Evolutionary conservation across 1,284 basidiomycete genomes (phyloP), one percentile per base, ranked within the genome.

Genomic region (Crepidotus sp.): DNA sequence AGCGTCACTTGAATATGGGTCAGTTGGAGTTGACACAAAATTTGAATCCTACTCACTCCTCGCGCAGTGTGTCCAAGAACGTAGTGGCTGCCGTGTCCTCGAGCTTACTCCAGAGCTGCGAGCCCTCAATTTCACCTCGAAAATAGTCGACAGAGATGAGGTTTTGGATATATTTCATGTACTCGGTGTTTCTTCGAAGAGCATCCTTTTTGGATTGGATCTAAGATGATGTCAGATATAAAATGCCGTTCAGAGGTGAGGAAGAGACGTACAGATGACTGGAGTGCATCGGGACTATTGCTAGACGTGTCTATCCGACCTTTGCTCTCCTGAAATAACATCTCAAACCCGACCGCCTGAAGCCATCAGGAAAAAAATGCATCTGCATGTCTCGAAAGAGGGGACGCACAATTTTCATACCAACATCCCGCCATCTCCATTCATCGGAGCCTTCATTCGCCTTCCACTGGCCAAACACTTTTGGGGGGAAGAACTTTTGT

Each of bases 341-440:
- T 96, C 66, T 97, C 93, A 54, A 96, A 96, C 0, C 93, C 93
- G 51, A 88, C 90, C 3, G 90, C 81, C 87, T 91, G 54, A 15
- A 27, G 26, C 18, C 14, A 17, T 41, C n/a, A n/a, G n/a, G 19
- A 49, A 15, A 27, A 39, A 40, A 27, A 3, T 8, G 24, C 25
- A 5, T 9, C 14, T 19, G 35, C 10, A 26, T 6, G 2, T 17
- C n/a, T 8, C 19, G 26, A 5, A 6, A 24, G 21, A 39, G 32
- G 21, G 13, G 24, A 46, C 76, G 42, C 52, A 85, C 88, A 42
- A 95, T 79, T 68, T 95, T 96, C 80, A 95, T 87, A 8, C 93
- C 93, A 33, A 88, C 61, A 61, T 91, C 87, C 52, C 76, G 73
- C 80, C 86, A 81, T 53, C 80, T 71, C 74, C 80, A 77, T 54